A percentile compares a stretch with the other conserved stretches of the same genome.
phyloP scores from a whole-genome alignment of 1,139 yeast genomes.

The Yamadazyma conglobata region DNA sequence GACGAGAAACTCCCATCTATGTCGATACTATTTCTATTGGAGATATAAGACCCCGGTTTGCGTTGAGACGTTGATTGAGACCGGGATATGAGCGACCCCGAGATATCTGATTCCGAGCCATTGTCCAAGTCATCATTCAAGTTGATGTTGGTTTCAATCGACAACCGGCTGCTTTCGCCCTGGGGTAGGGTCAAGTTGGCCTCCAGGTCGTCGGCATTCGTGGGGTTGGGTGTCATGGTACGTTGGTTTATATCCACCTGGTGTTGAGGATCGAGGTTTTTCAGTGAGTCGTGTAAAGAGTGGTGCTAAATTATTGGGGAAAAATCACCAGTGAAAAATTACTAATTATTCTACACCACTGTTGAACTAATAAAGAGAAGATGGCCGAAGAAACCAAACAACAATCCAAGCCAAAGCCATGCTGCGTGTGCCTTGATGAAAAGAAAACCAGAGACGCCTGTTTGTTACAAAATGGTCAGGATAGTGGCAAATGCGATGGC shows the following conservation, averaged over 20 bases:
- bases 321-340: conserved; percentile 3
- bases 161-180: conserved; percentile 17
- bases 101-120: conserved; percentile 14
- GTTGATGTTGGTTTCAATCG: conserved; percentile 31
- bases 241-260: too few relatives aligned
- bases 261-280: too few relatives aligned
- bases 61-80: conserved; percentile 10
- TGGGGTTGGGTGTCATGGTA: too few relatives aligned
- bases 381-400: conserved; percentile 15
- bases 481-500: conserved; percentile 75
- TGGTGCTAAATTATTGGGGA: neutral
- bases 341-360: conserved; percentile 1
- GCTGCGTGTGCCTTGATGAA: conserved; percentile 91
- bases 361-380: neutral
- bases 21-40: conserved; percentile 36
- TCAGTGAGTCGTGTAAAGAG: neutral
- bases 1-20: conserved; percentile 34
- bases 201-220: too few relatives aligned
- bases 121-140: conserved; percentile 39
- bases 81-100: conserved; percentile 13
- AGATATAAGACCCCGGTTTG: conserved; percentile 21
- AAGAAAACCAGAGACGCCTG: conserved; percentile 86
- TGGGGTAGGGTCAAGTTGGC: conserved; percentile 9
- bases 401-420: conserved; percentile 74
- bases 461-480: conserved; percentile 76